Evolutionary conservation across 1,284 basidiomycete genomes (phyloP).

Genomic region (Rhodotorula sp.): DNA sequence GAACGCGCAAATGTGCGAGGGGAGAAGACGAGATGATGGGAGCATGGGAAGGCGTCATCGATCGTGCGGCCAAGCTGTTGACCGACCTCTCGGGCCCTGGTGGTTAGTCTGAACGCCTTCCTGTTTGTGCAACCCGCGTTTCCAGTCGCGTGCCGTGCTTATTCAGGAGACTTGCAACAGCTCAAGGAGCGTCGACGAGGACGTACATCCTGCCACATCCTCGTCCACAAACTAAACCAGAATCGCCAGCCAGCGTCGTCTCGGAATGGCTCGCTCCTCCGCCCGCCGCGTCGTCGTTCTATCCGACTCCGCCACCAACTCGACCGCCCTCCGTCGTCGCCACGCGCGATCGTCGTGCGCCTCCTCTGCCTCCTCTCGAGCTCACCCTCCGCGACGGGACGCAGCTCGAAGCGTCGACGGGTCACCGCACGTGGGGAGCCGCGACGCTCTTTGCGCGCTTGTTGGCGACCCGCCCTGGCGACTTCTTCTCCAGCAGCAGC

Average conservation of each 20-base stretch:
- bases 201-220: constrained; percentile 18
- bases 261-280: neutral
- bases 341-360: too few relatives aligned
- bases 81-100: constrained; percentile 11
- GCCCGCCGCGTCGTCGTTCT: neutral
- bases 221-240: fast-evolving
- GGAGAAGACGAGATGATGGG: neutral
- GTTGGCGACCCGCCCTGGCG: constrained; percentile 2
- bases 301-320: neutral
- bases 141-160: neutral
- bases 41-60: constrained; percentile 22
- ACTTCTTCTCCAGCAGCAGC: neutral
- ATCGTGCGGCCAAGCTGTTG: constrained; percentile 14
- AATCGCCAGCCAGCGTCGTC: neutral
- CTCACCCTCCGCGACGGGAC: constrained; percentile 31
- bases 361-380: neutral
- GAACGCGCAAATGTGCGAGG: neutral
- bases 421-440: constrained; percentile 34
- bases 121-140: neutral
- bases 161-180: neutral
- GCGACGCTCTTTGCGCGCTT: constrained; percentile 23
- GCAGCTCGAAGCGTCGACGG: constrained; percentile 26
- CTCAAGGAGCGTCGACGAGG: constrained; percentile 3
- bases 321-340: neutral
- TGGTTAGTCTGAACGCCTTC: neutral